Percentiles rank a stretch among this genome's conserved stretches.
Evolutionary conservation across 768 basidiomycete genomes (phyloP).

Genomic region (Porpolomopsis calyptriformis): DNA sequence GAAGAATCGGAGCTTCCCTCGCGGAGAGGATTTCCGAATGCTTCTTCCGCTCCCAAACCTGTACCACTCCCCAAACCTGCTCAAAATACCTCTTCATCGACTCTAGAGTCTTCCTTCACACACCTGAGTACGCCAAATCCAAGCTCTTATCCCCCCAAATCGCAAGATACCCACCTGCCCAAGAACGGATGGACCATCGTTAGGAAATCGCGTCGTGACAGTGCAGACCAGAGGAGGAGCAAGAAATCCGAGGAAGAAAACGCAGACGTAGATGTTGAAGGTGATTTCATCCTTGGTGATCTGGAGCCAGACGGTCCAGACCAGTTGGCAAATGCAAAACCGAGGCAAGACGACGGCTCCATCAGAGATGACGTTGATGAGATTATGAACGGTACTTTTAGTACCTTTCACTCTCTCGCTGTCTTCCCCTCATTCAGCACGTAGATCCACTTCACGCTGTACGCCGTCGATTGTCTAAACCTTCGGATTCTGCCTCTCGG

Average conservation of each 20-base stretch:
- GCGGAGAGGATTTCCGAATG: conserved; percentile 23
- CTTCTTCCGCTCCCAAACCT: conserved; percentile 37
- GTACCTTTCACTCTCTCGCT: conserved; percentile 10
- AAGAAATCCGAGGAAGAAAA: conserved; percentile 18
- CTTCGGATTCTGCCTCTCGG: conserved; percentile 20
- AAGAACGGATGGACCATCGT: conserved; percentile 77
- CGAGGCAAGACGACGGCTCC: conserved; percentile 34
- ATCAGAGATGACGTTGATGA: conserved; percentile 63
- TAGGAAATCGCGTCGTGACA: conserved; percentile 25
- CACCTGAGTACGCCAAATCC: conserved; percentile 66
- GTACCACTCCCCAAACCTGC: conserved; percentile 40
- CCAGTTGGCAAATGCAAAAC: conserved; percentile 24
- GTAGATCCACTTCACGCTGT: conserved; percentile 54
- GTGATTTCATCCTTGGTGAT: conserved; percentile 69
- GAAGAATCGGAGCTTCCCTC: conserved; percentile 54
- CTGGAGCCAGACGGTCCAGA: conserved; percentile 45
- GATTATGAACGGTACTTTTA: conserved; percentile 58
- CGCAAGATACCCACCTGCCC: conserved; percentile 18
- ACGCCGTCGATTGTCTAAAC: conserved; percentile 30
- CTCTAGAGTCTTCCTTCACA: conserved; percentile 72
- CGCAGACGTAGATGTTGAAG: conserved; percentile 58
- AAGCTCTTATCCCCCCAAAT: conserved; percentile 59
- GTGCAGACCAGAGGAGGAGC: conserved; percentile 6
- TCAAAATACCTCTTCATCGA: conserved; percentile 48
- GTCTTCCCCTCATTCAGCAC: conserved; percentile 19